These are phyloP conservation scores for Candida jianshihensis DNA, from an alignment of 805 yeast species.

Conservation along the genomic window DNA sequence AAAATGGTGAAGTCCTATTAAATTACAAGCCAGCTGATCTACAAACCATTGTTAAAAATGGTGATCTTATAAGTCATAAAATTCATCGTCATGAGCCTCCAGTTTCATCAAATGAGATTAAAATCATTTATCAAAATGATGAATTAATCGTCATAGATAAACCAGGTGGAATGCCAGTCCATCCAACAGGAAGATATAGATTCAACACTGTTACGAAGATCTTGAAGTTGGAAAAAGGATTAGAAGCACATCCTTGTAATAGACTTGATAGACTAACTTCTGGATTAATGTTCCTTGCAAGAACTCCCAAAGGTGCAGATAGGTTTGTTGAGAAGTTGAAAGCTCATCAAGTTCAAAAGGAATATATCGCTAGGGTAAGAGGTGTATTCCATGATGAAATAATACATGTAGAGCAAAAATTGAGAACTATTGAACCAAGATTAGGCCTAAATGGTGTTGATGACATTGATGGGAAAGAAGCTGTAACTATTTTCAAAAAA, in stretches of 20 bases:
- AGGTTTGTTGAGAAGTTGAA: constrained; percentile 47
- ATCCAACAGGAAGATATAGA: constrained; percentile 85
- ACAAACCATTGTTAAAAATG: constrained; percentile 66
- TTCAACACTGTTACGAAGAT: constrained; percentile 72
- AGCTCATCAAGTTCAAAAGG: constrained; percentile 53
- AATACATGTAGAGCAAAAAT: constrained; percentile 56
- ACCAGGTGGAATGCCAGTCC: constrained; percentile 93
- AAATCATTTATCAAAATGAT: constrained; percentile 49
- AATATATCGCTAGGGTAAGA: constrained; percentile 79
- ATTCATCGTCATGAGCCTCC: constrained; percentile 84
- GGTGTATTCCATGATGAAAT: constrained; percentile 75
- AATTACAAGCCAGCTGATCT: constrained; percentile 57
- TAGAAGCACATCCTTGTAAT: constrained; percentile 76
- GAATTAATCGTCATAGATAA: constrained; percentile 80
- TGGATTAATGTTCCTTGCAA: constrained; percentile 70
- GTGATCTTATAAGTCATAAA: constrained; percentile 72
- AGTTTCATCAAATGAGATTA: constrained; percentile 27
- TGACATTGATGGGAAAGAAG: constrained; percentile 43
- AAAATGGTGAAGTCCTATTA: constrained; percentile 65
- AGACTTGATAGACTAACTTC: constrained; percentile 86
- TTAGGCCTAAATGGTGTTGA: constrained; percentile 49
- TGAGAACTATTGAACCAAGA: constrained; percentile 67
- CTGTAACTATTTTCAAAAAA: constrained; percentile 56
- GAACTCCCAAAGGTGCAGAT: constrained; percentile 51
- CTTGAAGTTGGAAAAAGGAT: constrained; percentile 61